Conservation (phyloP, 257 asterid genomes). For the Capsicum pubescens region DNA sequence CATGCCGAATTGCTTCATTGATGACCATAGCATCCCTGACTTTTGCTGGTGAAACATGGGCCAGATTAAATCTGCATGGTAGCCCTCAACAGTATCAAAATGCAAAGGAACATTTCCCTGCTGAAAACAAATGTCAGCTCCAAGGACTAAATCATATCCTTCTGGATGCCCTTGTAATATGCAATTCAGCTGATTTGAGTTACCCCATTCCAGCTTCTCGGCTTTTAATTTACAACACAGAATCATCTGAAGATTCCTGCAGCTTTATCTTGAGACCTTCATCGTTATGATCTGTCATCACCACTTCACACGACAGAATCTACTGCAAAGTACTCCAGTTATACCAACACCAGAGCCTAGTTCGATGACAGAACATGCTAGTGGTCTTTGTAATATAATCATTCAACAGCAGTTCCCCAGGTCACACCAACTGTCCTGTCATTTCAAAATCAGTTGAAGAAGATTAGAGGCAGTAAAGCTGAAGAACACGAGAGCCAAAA, state of each 20-base stretch:
- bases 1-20: constrained; percentile 69
- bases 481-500: constrained; percentile 74
- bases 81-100: constrained; percentile 74
- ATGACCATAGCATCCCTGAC: constrained; percentile 72
- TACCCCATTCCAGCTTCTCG: constrained; percentile 96
- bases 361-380: constrained; percentile 74
- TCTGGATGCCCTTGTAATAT: constrained; percentile 59
- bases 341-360: constrained; percentile 96
- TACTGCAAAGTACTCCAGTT: constrained; percentile 87
- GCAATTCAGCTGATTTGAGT: constrained; percentile 62
- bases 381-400: constrained; percentile 70
- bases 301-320: constrained; percentile 74
- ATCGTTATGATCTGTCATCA: constrained; percentile 86
- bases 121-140: constrained; percentile 99
- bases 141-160: constrained; percentile 91
- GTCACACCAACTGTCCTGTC: constrained; percentile 38
- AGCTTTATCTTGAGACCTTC: constrained; percentile 94
- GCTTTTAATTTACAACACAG: constrained; percentile 50
- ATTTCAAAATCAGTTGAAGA: constrained; percentile 59
- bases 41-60: constrained; percentile 83
- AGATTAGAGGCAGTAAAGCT: constrained; percentile 81
- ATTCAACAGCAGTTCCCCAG: constrained; percentile 65
- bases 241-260: constrained; percentile 48
- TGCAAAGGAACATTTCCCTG: constrained; percentile 80
- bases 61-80: constrained; percentile 79